Conservation (phyloP, 2,329 filamentous ascomycete species). For the Colletotrichum chrysophilum region DNA sequence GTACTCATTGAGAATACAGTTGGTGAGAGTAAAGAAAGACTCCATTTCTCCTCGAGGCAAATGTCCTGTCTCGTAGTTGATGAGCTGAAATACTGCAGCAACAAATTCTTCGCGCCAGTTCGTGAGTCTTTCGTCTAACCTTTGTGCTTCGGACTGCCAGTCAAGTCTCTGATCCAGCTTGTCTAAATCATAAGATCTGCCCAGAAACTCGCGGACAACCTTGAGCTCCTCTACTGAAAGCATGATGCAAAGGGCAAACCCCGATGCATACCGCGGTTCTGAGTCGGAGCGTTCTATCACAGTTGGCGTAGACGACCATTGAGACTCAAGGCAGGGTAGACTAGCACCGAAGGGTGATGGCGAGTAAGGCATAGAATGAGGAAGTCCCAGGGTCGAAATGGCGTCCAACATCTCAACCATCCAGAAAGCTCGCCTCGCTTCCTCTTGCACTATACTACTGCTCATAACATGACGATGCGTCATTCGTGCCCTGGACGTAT, state of each 20-base stretch:
- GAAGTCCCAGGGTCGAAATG: background rate
- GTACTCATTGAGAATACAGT: background rate
- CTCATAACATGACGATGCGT: accelerated
- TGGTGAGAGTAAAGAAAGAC: background rate
- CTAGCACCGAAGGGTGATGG: background rate
- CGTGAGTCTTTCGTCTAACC: background rate
- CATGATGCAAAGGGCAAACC: background rate
- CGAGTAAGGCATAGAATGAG: background rate
- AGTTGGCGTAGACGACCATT: background rate
- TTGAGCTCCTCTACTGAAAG: background rate
- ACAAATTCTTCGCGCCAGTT: background rate
- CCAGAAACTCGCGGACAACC: background rate
- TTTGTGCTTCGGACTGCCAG: background rate
- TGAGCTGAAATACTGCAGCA: background rate
- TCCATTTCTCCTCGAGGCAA: background rate
- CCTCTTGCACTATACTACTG: accelerated
- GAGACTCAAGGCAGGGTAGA: background rate
- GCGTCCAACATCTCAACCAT: background rate
- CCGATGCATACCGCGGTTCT: background rate
- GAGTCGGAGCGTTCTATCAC: background rate
- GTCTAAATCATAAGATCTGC: background rate
- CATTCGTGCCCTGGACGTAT: background rate
- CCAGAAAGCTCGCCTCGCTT: background rate
- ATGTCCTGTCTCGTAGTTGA: background rate
- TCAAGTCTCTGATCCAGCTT: background rate